A percentile compares a stretch with the other conserved stretches of the same genome.
Evolutionary conservation across 345 rosid genomes (phyloP).

Genomic region (Adansonia digitata): DNA sequence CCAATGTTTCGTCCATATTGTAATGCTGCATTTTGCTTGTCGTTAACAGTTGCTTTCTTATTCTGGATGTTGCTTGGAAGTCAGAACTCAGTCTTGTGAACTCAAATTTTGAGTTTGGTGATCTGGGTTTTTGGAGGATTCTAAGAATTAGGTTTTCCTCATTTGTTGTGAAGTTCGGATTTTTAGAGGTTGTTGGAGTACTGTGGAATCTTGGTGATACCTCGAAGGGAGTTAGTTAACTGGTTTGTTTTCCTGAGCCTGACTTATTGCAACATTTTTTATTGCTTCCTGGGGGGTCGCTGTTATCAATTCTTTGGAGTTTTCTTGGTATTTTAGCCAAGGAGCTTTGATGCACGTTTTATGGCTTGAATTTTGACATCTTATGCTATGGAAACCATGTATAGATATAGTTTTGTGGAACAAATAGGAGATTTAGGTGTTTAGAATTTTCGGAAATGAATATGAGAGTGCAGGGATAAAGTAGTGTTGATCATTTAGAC

Average conservation of each 20-base stretch:
- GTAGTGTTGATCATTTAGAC: slow-evolving; percentile 11
- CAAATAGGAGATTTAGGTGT: neutral
- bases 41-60: neutral
- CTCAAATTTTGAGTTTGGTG: neutral
- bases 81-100: slow-evolving; percentile 1
- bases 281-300: neutral
- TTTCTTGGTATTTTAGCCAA: neutral
- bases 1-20: slow-evolving; percentile 24
- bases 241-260: neutral
- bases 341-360: too few relatives aligned
- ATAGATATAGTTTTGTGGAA: neutral
- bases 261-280: neutral
- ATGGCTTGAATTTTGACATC: neutral
- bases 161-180: neutral
- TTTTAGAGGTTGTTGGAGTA: neutral
- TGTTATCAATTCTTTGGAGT: neutral
- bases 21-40: slow-evolving; percentile 27
- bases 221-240: neutral
- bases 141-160: neutral
- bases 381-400: neutral
- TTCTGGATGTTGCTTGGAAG: slow-evolving; percentile 6
- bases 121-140: slow-evolving; percentile 3
- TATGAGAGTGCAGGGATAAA: slow-evolving; percentile 11
- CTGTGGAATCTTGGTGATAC: neutral
- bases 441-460: neutral